Evolutionary conservation across 2,329 filamentous ascomycete species (phyloP), one percentile per base, ranked within the genome.

Genomic region (Diaporthe citri): DNA sequence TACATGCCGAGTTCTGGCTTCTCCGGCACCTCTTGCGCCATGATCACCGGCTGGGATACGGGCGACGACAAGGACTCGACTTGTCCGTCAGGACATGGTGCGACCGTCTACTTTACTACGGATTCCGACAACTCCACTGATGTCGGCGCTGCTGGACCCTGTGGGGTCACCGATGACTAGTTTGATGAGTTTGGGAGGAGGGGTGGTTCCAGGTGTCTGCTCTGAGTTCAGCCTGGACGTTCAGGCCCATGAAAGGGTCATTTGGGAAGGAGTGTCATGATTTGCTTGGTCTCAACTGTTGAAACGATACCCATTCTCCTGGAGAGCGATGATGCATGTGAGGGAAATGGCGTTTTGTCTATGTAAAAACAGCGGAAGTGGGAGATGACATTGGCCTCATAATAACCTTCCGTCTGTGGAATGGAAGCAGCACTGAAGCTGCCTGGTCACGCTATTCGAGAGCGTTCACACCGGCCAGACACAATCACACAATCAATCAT

Each of bases 101-200:
- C 73, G 10, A 43, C 17, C 7, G 51, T 76, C n/a, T 43, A 52
- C 15, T 73, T 76, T 22, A 34, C 31, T 25, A 22, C 46, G 3
- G 39, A 72, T 1, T 64, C 73, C 2, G 39, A 71, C 9, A 48
- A 76, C 10, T 36, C 36, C 2, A 75, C 48, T 28, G 59, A 72
- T 39, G 70, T 75, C 17, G 75, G 75, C 43, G 73, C 69, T 55
- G 41, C 62, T 15, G 75, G 75, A 3, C 75, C 75, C 31, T 76
- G 75, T 66, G 75, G 64, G 15, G 64, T 36, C 7, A 20, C 59
- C 17, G 51, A 25, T 20, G 39, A 60, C n/a, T 64, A 39, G 48
- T 34, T 13, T 9, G 36, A 17, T 25, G 22, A 6, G 46, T 22
- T 46, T 55, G 36, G 12, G 3, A 4, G 22, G 34, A 22, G 22